phyloP scores from a whole-genome alignment of 2,329 filamentous ascomycete genomes.

The Fusarium austroafricanum region DNA sequence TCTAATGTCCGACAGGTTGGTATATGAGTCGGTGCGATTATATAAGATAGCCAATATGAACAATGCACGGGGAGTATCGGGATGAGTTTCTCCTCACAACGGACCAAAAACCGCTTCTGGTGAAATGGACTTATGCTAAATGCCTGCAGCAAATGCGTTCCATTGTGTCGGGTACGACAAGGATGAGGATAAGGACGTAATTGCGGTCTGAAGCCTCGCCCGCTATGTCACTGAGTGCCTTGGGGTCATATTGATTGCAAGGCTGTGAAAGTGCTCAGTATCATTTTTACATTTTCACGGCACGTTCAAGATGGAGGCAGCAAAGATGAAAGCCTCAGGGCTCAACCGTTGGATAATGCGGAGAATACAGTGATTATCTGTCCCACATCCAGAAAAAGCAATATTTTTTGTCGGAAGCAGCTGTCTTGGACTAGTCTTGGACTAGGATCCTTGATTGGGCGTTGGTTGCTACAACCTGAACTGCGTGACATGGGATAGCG shows the following conservation, averaged over 20 bases:
- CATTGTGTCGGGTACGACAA: slow-evolving; percentile 39
- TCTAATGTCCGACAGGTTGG: not conserved
- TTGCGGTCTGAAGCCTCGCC: not conserved
- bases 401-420: not conserved
- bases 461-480: not conserved
- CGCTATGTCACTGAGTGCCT: not conserved
- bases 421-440: too few species aligned
- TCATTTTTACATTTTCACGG: too few species aligned
- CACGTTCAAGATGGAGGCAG: too few species aligned
- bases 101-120: not conserved
- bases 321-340: too few species aligned
- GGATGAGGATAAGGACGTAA: slow-evolving; percentile 1
- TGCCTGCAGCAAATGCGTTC: slow-evolving; percentile 21
- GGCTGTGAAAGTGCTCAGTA: too few species aligned
- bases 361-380: too few species aligned
- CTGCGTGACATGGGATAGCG: too few species aligned
- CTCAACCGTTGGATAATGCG: too few species aligned
- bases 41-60: not conserved
- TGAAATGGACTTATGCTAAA: slow-evolving; percentile 6
- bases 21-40: not conserved
- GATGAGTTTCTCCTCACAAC: not conserved
- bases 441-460: not conserved
- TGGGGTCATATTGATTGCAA: too few species aligned
- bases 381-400: not conserved
- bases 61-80: not conserved